Conservation (phyloP, 2,329 filamentous ascomycete genomes). For the Scedosporium boydii region DNA sequence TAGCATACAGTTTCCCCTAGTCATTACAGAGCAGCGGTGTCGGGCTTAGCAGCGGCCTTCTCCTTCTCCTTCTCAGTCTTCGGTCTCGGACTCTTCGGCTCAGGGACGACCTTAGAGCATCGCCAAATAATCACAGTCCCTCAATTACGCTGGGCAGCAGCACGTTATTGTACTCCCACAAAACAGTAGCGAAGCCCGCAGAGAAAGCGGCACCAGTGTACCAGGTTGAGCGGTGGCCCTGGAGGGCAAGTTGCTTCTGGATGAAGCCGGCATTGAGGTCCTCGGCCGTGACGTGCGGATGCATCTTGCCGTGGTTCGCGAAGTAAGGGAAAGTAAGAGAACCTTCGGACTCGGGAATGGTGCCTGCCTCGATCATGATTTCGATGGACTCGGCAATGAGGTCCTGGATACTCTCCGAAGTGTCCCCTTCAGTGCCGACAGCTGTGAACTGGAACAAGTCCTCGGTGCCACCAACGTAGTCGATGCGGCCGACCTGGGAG, state of each 20-base stretch:
- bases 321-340: background rate
- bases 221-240: conserved; percentile 31
- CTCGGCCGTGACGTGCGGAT: conserved; percentile 20
- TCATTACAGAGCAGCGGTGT: too few relatives aligned
- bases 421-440: conserved; percentile 16
- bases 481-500: conserved; percentile 16
- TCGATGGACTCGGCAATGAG: conserved; percentile 19
- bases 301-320: conserved; percentile 24
- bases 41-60: too few relatives aligned
- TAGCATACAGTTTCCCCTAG: too few relatives aligned
- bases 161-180: conserved; percentile 23
- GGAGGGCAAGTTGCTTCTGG: conserved; percentile 27
- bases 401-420: conserved; percentile 13
- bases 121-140: background rate
- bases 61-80: too few relatives aligned
- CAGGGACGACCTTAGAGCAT: too few relatives aligned
- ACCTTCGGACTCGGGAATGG: conserved; percentile 12
- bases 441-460: conserved; percentile 22
- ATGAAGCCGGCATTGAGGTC: conserved; percentile 31
- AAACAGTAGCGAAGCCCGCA: conserved; percentile 19
- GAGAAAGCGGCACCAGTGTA: conserved; percentile 33
- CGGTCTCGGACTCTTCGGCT: too few relatives aligned
- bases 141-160: conserved; percentile 1
- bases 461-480: conserved; percentile 18
- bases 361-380: conserved; percentile 18